These are phyloP conservation scores for Fusarium sp. DNA, from an alignment of 2,329 filamentous ascomycete species.

Conservation along the genomic window DNA sequence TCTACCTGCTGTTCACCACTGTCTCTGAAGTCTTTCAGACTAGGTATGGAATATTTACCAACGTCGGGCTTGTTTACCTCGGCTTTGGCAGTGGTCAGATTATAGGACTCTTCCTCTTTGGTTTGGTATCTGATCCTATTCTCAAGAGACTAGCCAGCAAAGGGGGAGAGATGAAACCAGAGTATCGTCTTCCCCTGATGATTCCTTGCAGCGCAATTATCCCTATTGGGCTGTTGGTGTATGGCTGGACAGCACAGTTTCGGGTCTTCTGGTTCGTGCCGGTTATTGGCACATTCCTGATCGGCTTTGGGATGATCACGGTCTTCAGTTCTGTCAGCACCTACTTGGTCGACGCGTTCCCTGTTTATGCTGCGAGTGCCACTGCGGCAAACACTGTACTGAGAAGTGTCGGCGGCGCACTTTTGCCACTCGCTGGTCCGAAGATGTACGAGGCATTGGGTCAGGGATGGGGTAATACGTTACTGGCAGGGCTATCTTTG, in stretches of 20 bases:
- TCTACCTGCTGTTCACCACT: conserved; percentile 62
- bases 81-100: conserved; percentile 54
- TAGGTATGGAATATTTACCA: conserved; percentile 44
- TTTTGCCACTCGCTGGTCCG: conserved; percentile 1
- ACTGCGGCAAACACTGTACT: conserved; percentile 23
- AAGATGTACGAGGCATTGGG: conserved; percentile 1
- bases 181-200: conserved; percentile 29
- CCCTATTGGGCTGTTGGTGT: conserved; percentile 35
- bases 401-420: not conserved
- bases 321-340: conserved; percentile 57
- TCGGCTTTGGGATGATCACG: conserved; percentile 51
- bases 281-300: conserved; percentile 51
- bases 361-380: conserved; percentile 28
- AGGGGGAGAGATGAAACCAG: conserved; percentile 18
- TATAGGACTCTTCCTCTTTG: conserved; percentile 4
- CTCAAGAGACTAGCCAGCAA: not conserved
- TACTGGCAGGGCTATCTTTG: not conserved
- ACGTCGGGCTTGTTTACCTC: conserved; percentile 53
- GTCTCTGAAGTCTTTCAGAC: conserved; percentile 57
- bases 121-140: conserved; percentile 7
- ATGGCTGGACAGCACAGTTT: conserved; percentile 50
- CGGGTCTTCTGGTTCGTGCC: conserved; percentile 61
- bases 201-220: conserved; percentile 16
- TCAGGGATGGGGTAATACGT: conserved; percentile 6
- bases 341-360: conserved; percentile 37